Conservation (phyloP, 805 yeast species). For the Kuraishia borneana region DNA sequence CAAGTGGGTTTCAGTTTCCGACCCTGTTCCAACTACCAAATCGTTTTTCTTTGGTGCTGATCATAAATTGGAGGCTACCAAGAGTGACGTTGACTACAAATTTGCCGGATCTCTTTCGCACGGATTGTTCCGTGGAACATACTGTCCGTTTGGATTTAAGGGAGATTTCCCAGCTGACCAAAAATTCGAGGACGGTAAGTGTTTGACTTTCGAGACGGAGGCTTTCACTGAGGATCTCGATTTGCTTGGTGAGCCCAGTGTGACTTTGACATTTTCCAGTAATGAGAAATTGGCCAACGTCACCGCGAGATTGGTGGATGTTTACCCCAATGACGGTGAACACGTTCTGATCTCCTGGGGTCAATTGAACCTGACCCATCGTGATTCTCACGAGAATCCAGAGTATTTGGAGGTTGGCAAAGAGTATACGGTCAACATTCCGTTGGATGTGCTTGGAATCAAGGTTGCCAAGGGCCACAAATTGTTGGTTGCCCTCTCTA, state of each 20-base stretch:
- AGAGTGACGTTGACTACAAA: conserved; percentile 1
- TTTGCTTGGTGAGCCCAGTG: conserved; percentile 25
- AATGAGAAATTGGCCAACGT: conserved; percentile 27
- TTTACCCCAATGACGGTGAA: conserved; percentile 25
- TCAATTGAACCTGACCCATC: conserved; percentile 28
- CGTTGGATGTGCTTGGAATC: conserved; percentile 29
- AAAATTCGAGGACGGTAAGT: conserved; percentile 27
- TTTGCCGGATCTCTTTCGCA: conserved; percentile 25
- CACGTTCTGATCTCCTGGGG: conserved; percentile 33
- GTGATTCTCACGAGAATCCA: conserved; percentile 30
- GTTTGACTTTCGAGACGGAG: conserved; percentile 23
- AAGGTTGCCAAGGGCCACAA: conserved; percentile 25
- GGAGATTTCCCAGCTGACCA: conserved; percentile 38
- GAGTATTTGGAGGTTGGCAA: conserved; percentile 18
- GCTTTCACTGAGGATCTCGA: conserved; percentile 12
- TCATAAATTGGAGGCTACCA: conserved; percentile 3
- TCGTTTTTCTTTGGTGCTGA: conserved; percentile 8
- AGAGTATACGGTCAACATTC: conserved; percentile 21
- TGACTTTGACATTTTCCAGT: conserved; percentile 20
- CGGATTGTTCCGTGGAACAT: conserved; percentile 32
- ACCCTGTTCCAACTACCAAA: conserved; percentile 7
- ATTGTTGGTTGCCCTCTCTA: conserved; percentile 27
- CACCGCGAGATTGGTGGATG: conserved; percentile 26
- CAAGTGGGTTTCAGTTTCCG: conserved; percentile 23
- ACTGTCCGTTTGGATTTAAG: conserved; percentile 33